Percentiles rank a stretch among this genome's conserved stretches.
Conservation (phyloP, 345 rosid genomes). For the Noccaea caerulescens region DNA sequence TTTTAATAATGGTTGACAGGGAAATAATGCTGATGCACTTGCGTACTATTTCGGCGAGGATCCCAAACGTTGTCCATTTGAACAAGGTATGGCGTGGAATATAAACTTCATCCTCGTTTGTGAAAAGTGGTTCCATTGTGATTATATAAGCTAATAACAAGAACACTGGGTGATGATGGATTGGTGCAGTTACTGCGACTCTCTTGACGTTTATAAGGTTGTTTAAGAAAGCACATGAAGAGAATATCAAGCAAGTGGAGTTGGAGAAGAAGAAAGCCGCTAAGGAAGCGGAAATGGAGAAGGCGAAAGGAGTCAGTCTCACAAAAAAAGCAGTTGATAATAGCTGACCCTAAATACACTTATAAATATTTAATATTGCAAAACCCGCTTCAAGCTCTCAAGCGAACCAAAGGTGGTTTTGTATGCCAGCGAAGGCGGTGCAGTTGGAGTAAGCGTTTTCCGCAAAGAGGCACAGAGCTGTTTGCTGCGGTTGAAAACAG, state of each 20-base stretch:
- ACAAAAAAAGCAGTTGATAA: slow-evolving; percentile 57
- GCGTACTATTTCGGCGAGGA: slow-evolving; percentile 95
- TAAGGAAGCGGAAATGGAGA: slow-evolving; percentile 94
- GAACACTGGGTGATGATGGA: slow-evolving; percentile 13
- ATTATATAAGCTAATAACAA: slow-evolving; percentile 14
- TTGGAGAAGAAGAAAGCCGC: slow-evolving; percentile 88
- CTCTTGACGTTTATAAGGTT: slow-evolving; percentile 81
- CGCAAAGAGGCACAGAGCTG: slow-evolving; percentile 23
- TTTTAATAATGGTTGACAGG: slow-evolving; percentile 56
- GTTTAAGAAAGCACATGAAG: slow-evolving; percentile 95
- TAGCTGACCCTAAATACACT: slow-evolving; percentile 45
- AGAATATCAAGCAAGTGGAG: slow-evolving; percentile 86
- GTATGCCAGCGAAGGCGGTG: slow-evolving; percentile 24
- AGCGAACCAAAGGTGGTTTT: slow-evolving; percentile 29
- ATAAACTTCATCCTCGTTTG: slow-evolving; percentile 21
- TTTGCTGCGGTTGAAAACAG: slow-evolving; percentile 11
- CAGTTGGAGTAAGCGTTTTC: slow-evolving; percentile 31
- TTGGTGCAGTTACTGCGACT: slow-evolving; percentile 79
- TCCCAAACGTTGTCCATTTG: slow-evolving; percentile 94
- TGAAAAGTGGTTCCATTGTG: neutral
- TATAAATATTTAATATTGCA: slow-evolving; percentile 6
- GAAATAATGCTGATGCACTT: slow-evolving; percentile 97
- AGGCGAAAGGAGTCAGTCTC: slow-evolving; percentile 71
- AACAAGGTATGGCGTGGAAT: slow-evolving; percentile 71
- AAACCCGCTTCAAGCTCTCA: slow-evolving; percentile 28